These are phyloP conservation scores for Aspergillus homomorphus DNA, from an alignment of 495 filamentous ascomycete species.

Conservation along the genomic window DNA sequence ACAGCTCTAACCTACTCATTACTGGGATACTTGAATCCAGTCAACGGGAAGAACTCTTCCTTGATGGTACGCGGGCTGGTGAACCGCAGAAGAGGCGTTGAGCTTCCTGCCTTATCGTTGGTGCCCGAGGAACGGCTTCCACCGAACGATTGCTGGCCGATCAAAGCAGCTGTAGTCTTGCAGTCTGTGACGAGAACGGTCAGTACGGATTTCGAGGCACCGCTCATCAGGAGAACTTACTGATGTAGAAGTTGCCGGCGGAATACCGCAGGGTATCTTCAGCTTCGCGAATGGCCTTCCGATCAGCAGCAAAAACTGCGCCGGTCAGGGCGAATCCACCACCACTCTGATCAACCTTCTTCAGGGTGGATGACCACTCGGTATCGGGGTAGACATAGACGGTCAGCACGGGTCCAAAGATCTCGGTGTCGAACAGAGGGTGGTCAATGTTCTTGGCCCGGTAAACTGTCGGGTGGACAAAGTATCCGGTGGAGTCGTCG, in stretches of 20 bases:
- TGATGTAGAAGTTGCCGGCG: constrained; percentile 86
- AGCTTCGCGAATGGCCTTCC: constrained; percentile 61
- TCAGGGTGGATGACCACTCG: constrained; percentile 52
- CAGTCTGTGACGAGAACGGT: constrained; percentile 46
- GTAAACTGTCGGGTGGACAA: constrained; percentile 72
- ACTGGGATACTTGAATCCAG: constrained; percentile 66
- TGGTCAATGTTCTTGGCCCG: constrained; percentile 57
- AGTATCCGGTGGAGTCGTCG: constrained; percentile 67
- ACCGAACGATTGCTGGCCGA: constrained; percentile 81
- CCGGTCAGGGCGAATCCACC: constrained; percentile 75
- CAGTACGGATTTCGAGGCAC: neutral
- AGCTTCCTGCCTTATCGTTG: constrained; percentile 78
- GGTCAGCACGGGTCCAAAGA: constrained; percentile 73
- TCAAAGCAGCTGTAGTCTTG: constrained; percentile 78
- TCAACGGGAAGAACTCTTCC: constrained; percentile 68
- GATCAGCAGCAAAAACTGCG: constrained; percentile 70
- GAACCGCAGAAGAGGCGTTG: constrained; percentile 63
- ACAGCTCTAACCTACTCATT: constrained; percentile 42
- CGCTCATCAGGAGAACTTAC: constrained; percentile 25
- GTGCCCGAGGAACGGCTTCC: constrained; percentile 73
- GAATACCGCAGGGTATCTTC: constrained; percentile 72
- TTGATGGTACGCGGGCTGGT: constrained; percentile 72
- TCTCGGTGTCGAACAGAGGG: constrained; percentile 64
- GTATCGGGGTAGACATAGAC: constrained; percentile 70
- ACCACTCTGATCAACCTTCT: constrained; percentile 52